Evolutionary conservation across 2,329 filamentous ascomycete species (phyloP), one percentile per base, ranked within the genome.

Genomic region (Pyricularia sp.): DNA sequence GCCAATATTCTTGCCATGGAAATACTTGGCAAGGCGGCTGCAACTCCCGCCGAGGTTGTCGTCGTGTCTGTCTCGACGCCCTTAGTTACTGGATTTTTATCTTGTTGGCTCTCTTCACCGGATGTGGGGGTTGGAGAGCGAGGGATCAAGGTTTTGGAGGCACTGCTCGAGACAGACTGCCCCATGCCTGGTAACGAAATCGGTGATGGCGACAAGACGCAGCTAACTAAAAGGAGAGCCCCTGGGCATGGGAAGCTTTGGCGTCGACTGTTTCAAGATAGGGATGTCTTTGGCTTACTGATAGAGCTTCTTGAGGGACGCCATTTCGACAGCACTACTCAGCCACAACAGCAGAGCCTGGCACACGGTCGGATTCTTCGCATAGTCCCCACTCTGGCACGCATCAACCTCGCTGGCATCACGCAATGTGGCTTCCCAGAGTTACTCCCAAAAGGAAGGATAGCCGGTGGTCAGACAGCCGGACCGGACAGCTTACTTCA

Each of bases 1-100:
- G 85, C 85, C 33, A 87, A 87, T 73, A 78, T 88, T 20, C 83
- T 90, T 28, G 86, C 82, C 73, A 80, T 90, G 72, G 77, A 81
- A 68, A 80, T 89, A 68, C 73, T 89, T 31, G 79, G 84, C 70
- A 89, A 89, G 73, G 86, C 85, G 4, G 78, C 83, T 26, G 75
- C 76, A 20, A 78, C 78, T 3, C 81, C 85, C 14, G 75, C 79
- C 67, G 83, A 87, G 66, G 81, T 82, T 36, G 81, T 82, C 55
- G 81, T 84, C 42, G 76, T 89, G 5, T 83, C 82, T 64, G 79
- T 78, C 58, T 81, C 86, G 75, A 81, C 83, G 58, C 77, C 78
- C 2, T 72, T 88, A 12, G 74, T 89, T 30, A 78, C 80, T 11
- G 79, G 79, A 12, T 79, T 88, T 58, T 65, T 89, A 36, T 76